Percentiles rank a stretch among this genome's conserved stretches.
Conservation (phyloP, 495 filamentous ascomycete species). For the Aspergillus ellipticus region DNA sequence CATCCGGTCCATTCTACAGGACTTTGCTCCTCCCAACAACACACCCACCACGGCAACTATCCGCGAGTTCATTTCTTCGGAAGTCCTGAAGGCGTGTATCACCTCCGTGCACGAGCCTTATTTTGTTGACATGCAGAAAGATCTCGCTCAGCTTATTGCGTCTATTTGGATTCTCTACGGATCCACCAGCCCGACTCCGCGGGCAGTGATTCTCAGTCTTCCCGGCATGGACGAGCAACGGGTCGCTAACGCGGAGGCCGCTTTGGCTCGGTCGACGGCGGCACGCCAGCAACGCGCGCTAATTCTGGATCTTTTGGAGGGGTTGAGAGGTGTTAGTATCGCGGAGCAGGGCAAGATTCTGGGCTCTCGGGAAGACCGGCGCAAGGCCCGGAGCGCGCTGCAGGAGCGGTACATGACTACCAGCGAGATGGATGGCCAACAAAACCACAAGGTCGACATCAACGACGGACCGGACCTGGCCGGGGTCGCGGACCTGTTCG, state of each 20-base stretch:
- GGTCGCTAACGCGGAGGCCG: constrained; percentile 46
- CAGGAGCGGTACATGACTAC: constrained; percentile 55
- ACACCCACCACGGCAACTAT: constrained; percentile 62
- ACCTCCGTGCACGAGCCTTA: constrained; percentile 90
- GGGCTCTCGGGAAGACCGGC: constrained; percentile 46
- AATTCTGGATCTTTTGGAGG: constrained; percentile 81
- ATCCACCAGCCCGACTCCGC: constrained; percentile 51
- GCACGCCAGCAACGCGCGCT: constrained; percentile 74
- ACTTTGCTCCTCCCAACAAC: constrained; percentile 58
- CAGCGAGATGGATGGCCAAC: constrained; percentile 44
- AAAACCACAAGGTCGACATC: constrained; percentile 44
- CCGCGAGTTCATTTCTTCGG: constrained; percentile 83
- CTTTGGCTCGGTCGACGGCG: constrained; percentile 57
- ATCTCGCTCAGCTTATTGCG: constrained; percentile 83
- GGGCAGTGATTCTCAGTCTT: constrained; percentile 51
- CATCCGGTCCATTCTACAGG: constrained; percentile 75
- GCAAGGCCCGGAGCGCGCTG: constrained; percentile 48
- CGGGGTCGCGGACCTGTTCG: constrained; percentile 68
- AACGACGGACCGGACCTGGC: constrained; percentile 60
- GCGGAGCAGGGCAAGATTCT: constrained; percentile 85
- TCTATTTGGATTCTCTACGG: constrained; percentile 75
- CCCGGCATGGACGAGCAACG: constrained; percentile 52
- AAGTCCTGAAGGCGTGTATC: constrained; percentile 78
- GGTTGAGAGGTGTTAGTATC: constrained; percentile 83
- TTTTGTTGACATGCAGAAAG: constrained; percentile 94